phyloP scores from a whole-genome alignment of 495 filamentous ascomycete species.

The Terfezia claveryi region DNA sequence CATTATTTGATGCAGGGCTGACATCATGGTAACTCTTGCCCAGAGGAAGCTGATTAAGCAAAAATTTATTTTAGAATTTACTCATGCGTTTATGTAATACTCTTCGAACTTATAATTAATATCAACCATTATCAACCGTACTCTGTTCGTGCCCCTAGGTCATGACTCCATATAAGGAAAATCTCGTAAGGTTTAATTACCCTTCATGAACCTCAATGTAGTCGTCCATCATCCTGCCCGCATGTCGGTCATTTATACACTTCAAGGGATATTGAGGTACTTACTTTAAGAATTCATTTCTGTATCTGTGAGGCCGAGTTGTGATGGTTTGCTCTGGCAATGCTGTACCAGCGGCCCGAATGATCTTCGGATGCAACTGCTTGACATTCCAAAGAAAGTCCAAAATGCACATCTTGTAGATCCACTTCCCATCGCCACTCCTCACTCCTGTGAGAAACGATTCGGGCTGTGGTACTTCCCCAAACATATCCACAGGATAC shows the following conservation, averaged over 20 bases:
- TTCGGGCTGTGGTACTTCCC: conserved; percentile 5
- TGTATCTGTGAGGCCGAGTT: conserved; percentile 13
- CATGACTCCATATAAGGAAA: too few relatives aligned
- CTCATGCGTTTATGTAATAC: too few relatives aligned
- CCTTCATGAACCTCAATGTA: conserved; percentile 7
- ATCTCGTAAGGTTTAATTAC: not conserved
- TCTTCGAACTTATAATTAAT: too few relatives aligned
- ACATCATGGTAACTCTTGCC: too few relatives aligned
- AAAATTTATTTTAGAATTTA: too few relatives aligned
- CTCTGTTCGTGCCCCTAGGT: too few relatives aligned
- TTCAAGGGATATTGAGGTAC: too few relatives aligned
- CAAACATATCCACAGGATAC: conserved; percentile 17
- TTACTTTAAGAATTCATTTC: conserved; percentile 15
- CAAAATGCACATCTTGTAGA: conserved; percentile 15
- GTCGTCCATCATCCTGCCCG: conserved; percentile 8
- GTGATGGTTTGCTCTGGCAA: conserved; percentile 18
- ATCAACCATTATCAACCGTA: too few relatives aligned
- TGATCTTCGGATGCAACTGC: conserved; percentile 13
- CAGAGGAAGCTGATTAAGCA: too few relatives aligned
- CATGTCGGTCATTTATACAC: too few relatives aligned
- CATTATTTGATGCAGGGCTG: too few relatives aligned
- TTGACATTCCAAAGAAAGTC: conserved; percentile 19
- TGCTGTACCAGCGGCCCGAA: conserved; percentile 10
- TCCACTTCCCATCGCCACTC: conserved; percentile 17
- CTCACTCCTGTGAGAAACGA: conserved; percentile 9